These are phyloP conservation scores for Aspergillus cavernicola DNA, from an alignment of 495 filamentous ascomycete species.

Conservation along the genomic window DNA sequence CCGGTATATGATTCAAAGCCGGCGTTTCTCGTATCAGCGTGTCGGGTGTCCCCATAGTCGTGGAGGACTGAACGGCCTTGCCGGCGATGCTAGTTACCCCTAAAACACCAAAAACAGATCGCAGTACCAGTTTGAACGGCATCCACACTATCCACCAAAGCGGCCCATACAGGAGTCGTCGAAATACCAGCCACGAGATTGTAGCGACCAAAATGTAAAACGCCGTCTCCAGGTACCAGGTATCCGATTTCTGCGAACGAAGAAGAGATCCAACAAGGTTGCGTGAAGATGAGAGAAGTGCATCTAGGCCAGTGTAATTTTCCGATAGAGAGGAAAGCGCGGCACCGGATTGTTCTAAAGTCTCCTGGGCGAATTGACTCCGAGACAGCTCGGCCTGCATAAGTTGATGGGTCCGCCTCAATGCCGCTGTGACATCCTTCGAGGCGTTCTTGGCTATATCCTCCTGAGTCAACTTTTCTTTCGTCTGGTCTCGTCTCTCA, in stretches of 20 bases:
- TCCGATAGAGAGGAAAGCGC: constrained; percentile 76
- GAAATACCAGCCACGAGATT: constrained; percentile 79
- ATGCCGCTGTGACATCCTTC: constrained; percentile 75
- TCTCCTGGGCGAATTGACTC: constrained; percentile 84
- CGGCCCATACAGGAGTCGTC: constrained; percentile 82
- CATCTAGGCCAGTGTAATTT: constrained; percentile 73
- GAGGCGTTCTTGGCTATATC: constrained; percentile 69
- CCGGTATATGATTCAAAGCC: constrained; percentile 5
- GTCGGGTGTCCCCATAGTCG: constrained; percentile 11
- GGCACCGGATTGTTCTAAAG: constrained; percentile 72
- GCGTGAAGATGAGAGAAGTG: constrained; percentile 65
- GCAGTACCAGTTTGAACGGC: constrained; percentile 62
- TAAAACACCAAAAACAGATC: constrained; percentile 41
- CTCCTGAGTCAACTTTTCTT: constrained; percentile 57
- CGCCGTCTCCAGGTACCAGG: constrained; percentile 90
- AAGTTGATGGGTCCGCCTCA: constrained; percentile 79
- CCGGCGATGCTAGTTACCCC: constrained; percentile 37
- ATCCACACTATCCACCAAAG: constrained; percentile 84
- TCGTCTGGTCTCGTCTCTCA: constrained; percentile 33
- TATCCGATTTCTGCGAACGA: constrained; percentile 86
- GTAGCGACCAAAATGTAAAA: constrained; percentile 76
- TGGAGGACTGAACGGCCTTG: constrained; percentile 29
- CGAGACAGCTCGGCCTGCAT: constrained; percentile 78
- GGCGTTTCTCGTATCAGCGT: constrained; percentile 14
- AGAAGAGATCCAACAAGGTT: constrained; percentile 76